These are phyloP conservation scores for Ustilago loliicola DNA, from an alignment of 1,284 basidiomycete genomes.

Conservation along the genomic window DNA sequence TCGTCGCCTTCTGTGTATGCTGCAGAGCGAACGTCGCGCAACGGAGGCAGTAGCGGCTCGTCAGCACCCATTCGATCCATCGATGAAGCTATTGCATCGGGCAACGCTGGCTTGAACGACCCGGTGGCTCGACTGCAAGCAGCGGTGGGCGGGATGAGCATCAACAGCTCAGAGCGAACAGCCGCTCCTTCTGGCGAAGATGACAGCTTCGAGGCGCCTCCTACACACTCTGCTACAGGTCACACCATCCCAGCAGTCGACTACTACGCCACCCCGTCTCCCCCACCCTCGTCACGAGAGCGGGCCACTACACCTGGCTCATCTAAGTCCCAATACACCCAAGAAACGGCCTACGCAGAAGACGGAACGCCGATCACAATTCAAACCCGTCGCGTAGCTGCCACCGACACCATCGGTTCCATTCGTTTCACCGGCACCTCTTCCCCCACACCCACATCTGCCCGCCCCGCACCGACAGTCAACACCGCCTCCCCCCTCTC, in stretches of 20 bases:
- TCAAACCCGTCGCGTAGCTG: constrained; percentile 48
- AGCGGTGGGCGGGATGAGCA: constrained; percentile 35
- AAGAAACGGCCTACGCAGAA: constrained; percentile 31
- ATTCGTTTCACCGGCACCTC: constrained; percentile 35
- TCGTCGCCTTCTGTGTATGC: constrained; percentile 17
- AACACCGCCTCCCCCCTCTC: constrained; percentile 42
- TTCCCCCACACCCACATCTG: constrained; percentile 30
- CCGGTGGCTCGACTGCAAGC: constrained; percentile 37
- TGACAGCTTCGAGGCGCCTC: constrained; percentile 4
- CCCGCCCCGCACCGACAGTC: constrained; percentile 24
- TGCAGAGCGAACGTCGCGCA: neutral
- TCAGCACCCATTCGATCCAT: constrained; percentile 41
- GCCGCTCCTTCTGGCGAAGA: neutral
- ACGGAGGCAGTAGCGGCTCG: constrained; percentile 11
- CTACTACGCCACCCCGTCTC: constrained; percentile 48
- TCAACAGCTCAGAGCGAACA: neutral
- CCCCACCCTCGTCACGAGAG: constrained; percentile 13
- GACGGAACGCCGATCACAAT: constrained; percentile 47
- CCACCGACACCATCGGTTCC: constrained; percentile 47
- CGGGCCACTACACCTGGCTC: constrained; percentile 11
- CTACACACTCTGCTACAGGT: constrained; percentile 10
- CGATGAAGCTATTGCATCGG: constrained; percentile 47
- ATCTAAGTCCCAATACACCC: constrained; percentile 26
- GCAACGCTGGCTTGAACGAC: constrained; percentile 26
- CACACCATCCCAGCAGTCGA: constrained; percentile 29